Percentiles rank a stretch among this genome's conserved stretches.
Conservation (phyloP, 2,329 filamentous ascomycete genomes). For the Aphanocladium album region DNA sequence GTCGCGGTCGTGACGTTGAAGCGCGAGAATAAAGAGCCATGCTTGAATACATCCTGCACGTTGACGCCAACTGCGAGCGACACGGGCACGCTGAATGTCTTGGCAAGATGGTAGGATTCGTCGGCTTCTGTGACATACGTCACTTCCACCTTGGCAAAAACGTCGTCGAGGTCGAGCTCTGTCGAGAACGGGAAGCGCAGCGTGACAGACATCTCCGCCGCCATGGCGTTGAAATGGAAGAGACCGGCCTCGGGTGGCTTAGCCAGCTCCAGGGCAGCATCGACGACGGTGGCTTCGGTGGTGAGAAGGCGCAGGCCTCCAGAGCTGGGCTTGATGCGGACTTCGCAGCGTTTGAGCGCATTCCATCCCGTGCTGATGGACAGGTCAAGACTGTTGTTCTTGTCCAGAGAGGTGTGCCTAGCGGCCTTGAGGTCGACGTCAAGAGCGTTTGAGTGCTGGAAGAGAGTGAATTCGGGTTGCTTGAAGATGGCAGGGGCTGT, state of each 20-base stretch:
- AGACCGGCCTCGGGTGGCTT: slow-evolving; percentile 50
- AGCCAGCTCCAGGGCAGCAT: slow-evolving; percentile 36
- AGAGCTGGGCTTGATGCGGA: slow-evolving; percentile 59
- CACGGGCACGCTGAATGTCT: slow-evolving; percentile 61
- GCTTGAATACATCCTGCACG: slow-evolving; percentile 93
- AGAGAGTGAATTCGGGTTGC: slow-evolving; percentile 63
- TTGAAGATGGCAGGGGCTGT: slow-evolving; percentile 49
- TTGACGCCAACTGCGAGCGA: slow-evolving; percentile 86
- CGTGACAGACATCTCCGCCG: slow-evolving; percentile 41
- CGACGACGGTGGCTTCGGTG: slow-evolving; percentile 50
- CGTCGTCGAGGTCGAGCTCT: slow-evolving; percentile 67
- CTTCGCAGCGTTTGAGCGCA: slow-evolving; percentile 51
- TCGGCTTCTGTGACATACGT: slow-evolving; percentile 65
- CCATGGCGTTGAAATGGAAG: slow-evolving; percentile 46
- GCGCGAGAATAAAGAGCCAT: slow-evolving; percentile 72
- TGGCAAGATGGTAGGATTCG: slow-evolving; percentile 32
- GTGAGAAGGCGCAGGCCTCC: slow-evolving; percentile 61
- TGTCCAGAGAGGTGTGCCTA: slow-evolving; percentile 72
- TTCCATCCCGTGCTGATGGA: slow-evolving; percentile 72
- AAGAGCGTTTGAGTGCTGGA: slow-evolving; percentile 64
- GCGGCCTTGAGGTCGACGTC: slow-evolving; percentile 63
- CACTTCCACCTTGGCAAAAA: slow-evolving; percentile 72
- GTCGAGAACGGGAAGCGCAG: slow-evolving; percentile 77
- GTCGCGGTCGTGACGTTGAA: slow-evolving; percentile 86
- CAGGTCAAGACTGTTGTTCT: slow-evolving; percentile 71